A percentile compares a stretch with the other conserved stretches of the same genome.
Evolutionary conservation across 805 yeast species (phyloP).

Genomic region (Candida dendrica): DNA sequence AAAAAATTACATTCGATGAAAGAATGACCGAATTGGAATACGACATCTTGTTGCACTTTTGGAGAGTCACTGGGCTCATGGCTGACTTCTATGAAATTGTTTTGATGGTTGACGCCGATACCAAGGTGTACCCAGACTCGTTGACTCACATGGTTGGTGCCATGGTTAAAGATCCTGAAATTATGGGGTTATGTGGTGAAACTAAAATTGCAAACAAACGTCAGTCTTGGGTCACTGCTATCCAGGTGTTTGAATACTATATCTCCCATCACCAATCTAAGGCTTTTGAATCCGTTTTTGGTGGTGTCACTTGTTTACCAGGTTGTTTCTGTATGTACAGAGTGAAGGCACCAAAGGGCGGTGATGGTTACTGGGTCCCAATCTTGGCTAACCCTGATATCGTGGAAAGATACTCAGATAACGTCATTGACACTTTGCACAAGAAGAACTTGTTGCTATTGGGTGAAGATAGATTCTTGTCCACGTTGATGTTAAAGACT

Average conservation of each 20-base stretch:
- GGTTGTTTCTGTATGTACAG: constrained; percentile 94
- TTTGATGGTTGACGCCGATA: constrained; percentile 93
- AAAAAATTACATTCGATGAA: constrained; percentile 82
- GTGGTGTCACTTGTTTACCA: constrained; percentile 91
- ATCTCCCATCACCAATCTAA: constrained; percentile 92
- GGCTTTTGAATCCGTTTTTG: constrained; percentile 92
- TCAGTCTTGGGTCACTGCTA: constrained; percentile 84
- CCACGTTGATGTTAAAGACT: constrained; percentile 79
- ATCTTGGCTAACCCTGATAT: constrained; percentile 88
- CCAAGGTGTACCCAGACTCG: constrained; percentile 80
- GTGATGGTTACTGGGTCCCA: constrained; percentile 84
- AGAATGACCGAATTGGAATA: constrained; percentile 89
- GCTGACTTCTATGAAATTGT: constrained; percentile 76
- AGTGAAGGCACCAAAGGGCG: constrained; percentile 81
- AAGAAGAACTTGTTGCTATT: constrained; percentile 75
- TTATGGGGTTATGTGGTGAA: constrained; percentile 95
- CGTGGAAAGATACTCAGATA: constrained; percentile 85
- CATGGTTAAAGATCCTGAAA: constrained; percentile 76
- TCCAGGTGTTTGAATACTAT: constrained; percentile 90
- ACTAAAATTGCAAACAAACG: constrained; percentile 82
- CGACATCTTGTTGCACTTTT: constrained; percentile 65
- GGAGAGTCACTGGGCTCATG: constrained; percentile 81
- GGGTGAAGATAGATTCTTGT: constrained; percentile 85
- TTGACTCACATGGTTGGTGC: constrained; percentile 86
- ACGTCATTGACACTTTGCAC: constrained; percentile 77